A percentile compares a stretch with the other conserved stretches of the same genome.
Evolutionary conservation across 2,329 filamentous ascomycete species (phyloP).

Genomic region (Sphaerulina populicola): DNA sequence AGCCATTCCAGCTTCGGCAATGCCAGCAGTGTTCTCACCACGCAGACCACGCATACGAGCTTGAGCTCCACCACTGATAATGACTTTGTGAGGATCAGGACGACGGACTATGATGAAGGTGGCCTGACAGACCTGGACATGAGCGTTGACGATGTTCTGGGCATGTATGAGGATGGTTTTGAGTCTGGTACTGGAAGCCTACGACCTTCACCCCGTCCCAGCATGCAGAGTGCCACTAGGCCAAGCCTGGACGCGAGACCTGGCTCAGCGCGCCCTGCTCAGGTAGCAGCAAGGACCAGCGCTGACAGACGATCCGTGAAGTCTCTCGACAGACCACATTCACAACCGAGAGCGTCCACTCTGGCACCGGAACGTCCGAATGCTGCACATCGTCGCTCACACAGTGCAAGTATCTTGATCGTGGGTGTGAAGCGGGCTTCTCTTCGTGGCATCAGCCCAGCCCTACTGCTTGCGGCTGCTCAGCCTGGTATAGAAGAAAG

Average conservation of each 20-base stretch:
- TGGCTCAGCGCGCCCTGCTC: conserved; percentile 17
- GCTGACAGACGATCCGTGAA: conserved; percentile 16
- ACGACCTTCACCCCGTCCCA: conserved; percentile 18
- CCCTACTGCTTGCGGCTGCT: conserved; percentile 2
- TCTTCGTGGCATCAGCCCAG: conserved; percentile 10
- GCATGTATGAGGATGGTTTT: conserved; percentile 53
- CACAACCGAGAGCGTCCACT: conserved; percentile 14
- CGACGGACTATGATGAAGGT: conserved; percentile 34
- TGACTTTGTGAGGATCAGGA: conserved; percentile 54
- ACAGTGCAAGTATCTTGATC: conserved; percentile 30
- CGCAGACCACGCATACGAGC: conserved; percentile 77
- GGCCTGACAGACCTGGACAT: conserved; percentile 38
- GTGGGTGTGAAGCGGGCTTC: conserved; percentile 11
- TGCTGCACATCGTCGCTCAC: conserved; percentile 27
- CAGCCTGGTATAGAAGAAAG: conserved; percentile 9
- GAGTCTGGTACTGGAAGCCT: conserved; percentile 26
- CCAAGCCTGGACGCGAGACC: conserved; percentile 14
- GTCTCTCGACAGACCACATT: conserved; percentile 20
- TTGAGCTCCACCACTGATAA: conserved; percentile 58
- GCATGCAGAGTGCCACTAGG: conserved; percentile 12
- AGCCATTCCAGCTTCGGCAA: conserved; percentile 51
- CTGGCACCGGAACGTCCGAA: conserved; percentile 14
- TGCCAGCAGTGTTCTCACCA: conserved; percentile 54
- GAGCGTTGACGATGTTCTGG: conserved; percentile 54
- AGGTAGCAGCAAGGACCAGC: conserved; percentile 15